phyloP scores from a whole-genome alignment of 2,329 filamentous ascomycete genomes.

The Phaeosphaeriaceae sp. region DNA sequence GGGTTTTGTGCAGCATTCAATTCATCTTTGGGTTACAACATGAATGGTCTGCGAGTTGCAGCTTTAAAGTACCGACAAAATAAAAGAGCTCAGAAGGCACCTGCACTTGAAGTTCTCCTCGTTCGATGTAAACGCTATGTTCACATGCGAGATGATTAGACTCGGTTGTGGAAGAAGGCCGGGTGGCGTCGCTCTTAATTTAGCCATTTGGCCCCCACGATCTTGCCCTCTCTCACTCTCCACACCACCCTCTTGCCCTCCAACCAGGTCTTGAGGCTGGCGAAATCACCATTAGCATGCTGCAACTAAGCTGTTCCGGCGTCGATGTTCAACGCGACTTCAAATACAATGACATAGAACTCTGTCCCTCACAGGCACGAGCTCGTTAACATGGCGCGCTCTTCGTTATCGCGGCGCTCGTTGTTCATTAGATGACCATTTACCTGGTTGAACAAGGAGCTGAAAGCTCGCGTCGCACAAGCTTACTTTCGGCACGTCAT shows the following conservation, averaged over 20 bases:
- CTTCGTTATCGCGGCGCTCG: no score
- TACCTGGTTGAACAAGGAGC: background rate
- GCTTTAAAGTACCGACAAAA: no score
- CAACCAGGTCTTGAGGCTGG: background rate
- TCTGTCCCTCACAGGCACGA: no score
- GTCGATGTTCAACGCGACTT: background rate
- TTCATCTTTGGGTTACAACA: no score
- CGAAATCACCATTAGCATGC: no score
- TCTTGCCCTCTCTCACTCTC: background rate
- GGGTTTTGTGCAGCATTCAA: no score
- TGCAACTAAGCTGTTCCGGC: no score
- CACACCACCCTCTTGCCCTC: background rate
- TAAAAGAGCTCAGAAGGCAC: no score
- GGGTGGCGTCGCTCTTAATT: background rate
- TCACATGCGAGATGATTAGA: background rate
- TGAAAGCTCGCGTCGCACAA: constrained; percentile 1
- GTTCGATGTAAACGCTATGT: no score
- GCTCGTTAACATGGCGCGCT: no score
- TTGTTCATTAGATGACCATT: background rate
- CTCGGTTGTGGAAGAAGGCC: background rate
- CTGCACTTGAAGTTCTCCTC: no score
- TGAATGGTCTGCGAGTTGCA: no score
- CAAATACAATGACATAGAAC: background rate
- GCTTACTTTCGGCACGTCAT: background rate
- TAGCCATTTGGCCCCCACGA: background rate